Percentiles rank a stretch among this genome's conserved stretches.
phyloP scores from a whole-genome alignment of 192 early-diverging fungal genomes.

The Coemansia erecta region DNA sequence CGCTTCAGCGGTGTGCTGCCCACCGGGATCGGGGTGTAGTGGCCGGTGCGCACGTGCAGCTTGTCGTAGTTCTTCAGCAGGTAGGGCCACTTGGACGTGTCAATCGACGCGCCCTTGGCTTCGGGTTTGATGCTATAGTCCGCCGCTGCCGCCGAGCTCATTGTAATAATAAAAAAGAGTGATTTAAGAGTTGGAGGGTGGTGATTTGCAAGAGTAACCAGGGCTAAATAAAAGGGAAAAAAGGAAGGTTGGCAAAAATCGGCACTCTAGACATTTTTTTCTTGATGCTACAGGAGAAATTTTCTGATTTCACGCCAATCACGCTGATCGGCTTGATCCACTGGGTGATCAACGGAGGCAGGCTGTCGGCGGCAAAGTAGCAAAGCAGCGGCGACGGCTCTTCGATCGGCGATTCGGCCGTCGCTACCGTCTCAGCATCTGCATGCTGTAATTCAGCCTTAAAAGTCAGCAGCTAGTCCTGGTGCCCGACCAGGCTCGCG shows the following conservation, averaged over 20 bases:
- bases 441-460: too few relatives aligned
- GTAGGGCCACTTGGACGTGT: conserved; percentile 95
- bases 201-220: neutral
- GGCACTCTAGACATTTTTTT: neutral
- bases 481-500: too few relatives aligned
- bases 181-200: neutral
- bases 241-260: neutral
- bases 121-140: conserved; percentile 80
- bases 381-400: conserved; percentile 9
- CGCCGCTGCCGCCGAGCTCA: conserved; percentile 14
- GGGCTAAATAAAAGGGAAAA: neutral
- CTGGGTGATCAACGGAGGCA: conserved; percentile 3
- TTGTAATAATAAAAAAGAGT: conserved; percentile 9
- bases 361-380: conserved; percentile 13
- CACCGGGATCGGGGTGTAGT: conserved; percentile 97
- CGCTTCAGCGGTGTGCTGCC: conserved; percentile 95
- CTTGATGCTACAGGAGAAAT: neutral
- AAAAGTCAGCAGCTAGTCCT: too few relatives aligned
- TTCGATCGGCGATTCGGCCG: neutral
- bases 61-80: conserved; percentile 98
- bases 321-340: neutral
- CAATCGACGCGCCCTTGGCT: conserved; percentile 70
- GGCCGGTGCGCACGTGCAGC: conserved; percentile 93
- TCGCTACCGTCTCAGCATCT: too few relatives aligned
- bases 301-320: neutral